Conservation (phyloP, 2,329 filamentous ascomycete species). For the Fusarium fracticaudum region DNA sequence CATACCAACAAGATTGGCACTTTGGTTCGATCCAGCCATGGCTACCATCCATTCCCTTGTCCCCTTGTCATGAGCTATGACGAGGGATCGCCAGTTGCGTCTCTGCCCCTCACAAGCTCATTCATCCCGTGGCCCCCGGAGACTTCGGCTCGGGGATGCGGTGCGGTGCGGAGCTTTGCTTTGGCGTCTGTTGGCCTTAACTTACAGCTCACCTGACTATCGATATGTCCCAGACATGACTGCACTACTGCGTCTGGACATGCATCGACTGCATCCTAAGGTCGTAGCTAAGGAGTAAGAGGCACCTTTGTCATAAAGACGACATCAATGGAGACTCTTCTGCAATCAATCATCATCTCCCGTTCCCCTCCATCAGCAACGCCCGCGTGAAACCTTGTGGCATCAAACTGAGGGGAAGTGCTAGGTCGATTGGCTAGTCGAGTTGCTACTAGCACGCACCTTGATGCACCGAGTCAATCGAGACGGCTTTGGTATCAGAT, state of each 20-base stretch:
- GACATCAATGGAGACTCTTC: background rate
- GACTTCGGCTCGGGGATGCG: slow-evolving; percentile 39
- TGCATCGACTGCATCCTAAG: background rate
- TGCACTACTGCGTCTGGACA: background rate
- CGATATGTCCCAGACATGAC: slow-evolving; percentile 10
- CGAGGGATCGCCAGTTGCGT: slow-evolving; percentile 39
- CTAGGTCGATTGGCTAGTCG: slow-evolving; percentile 24
- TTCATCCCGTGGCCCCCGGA: slow-evolving; percentile 30
- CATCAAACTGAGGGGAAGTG: slow-evolving; percentile 37
- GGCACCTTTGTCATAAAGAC: slow-evolving; percentile 7
- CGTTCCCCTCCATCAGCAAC: slow-evolving; percentile 2
- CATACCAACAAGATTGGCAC: slow-evolving; percentile 24
- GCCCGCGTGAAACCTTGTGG: slow-evolving; percentile 42
- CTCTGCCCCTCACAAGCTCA: slow-evolving; percentile 18
- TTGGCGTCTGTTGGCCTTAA: slow-evolving; percentile 32
- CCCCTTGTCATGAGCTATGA: slow-evolving; percentile 25
- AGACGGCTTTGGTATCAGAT: slow-evolving; percentile 31
- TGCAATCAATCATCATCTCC: slow-evolving; percentile 15
- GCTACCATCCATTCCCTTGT: background rate
- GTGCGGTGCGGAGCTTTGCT: slow-evolving; percentile 30
- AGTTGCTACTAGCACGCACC: slow-evolving; percentile 4
- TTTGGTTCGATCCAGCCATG: slow-evolving; percentile 2
- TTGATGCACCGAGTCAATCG: slow-evolving; percentile 18
- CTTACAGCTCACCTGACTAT: slow-evolving; percentile 39
- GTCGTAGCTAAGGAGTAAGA: background rate